These are phyloP conservation scores for Corrigiola litoralis DNA, from an alignment of 179 eudicot species.

Conservation along the genomic window DNA sequence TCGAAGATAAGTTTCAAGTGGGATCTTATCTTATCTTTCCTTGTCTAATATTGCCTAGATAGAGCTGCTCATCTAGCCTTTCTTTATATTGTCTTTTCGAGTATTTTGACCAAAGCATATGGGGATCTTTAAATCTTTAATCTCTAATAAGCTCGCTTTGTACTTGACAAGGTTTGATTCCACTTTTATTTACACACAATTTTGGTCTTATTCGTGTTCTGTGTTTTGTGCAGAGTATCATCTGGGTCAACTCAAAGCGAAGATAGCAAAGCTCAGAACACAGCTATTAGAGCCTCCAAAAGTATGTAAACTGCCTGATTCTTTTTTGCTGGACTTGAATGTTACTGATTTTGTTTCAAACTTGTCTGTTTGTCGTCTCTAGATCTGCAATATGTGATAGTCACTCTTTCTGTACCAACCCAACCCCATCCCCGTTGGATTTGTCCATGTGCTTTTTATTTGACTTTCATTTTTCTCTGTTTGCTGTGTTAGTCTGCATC, in stretches of 20 bases:
- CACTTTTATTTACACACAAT: too few relatives aligned
- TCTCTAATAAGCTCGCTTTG: too few relatives aligned
- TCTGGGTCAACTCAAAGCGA: constrained; percentile 99
- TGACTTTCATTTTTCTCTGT: background rate
- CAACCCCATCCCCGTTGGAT: background rate
- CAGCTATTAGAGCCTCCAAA: constrained; percentile 97
- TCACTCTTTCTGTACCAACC: background rate
- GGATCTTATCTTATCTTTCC: background rate
- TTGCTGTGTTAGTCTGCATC: background rate
- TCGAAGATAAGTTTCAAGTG: too few relatives aligned
- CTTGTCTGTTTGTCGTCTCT: background rate
- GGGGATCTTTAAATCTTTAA: background rate
- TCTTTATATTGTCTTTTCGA: background rate
- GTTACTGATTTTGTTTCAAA: background rate
- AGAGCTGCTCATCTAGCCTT: background rate
- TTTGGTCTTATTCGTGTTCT: background rate
- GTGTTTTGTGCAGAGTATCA: constrained; percentile 73
- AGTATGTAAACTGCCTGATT: constrained; percentile 37
- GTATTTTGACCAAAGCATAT: background rate
- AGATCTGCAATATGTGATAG: background rate
- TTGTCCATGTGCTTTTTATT: background rate
- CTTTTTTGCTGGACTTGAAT: background rate
- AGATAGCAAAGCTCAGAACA: constrained; percentile 96
- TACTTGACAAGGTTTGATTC: too few relatives aligned
- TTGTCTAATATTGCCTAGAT: constrained; percentile 1